Conservation (phyloP, 2,329 filamentous ascomycete species). For the Exutisphaerella laricina region DNA sequence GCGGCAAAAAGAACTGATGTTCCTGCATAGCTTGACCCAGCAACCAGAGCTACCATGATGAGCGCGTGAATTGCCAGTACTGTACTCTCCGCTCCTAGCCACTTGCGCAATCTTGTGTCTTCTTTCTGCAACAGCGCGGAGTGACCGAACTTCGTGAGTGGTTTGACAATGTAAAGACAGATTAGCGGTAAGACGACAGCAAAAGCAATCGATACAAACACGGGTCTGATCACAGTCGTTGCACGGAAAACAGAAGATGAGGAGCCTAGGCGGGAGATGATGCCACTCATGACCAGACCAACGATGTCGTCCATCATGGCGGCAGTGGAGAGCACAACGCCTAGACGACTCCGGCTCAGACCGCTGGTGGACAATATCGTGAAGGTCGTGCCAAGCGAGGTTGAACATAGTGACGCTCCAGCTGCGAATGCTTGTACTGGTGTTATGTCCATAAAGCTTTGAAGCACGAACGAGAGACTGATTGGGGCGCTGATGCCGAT, state of each 20-base stretch:
- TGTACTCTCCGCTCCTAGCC: slow-evolving; percentile 26
- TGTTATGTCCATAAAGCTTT: slow-evolving; percentile 46
- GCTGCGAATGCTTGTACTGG: slow-evolving; percentile 63
- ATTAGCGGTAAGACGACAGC: slow-evolving; percentile 44
- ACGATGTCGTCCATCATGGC: slow-evolving; percentile 81
- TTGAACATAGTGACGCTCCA: slow-evolving; percentile 68
- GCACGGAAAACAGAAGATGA: slow-evolving; percentile 34
- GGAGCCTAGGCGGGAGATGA: slow-evolving; percentile 61
- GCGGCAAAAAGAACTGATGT: slow-evolving; percentile 59
- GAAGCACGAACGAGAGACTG: slow-evolving; percentile 58
- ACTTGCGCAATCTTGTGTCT: neutral
- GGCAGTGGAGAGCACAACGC: slow-evolving; percentile 60
- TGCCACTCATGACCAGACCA: slow-evolving; percentile 69
- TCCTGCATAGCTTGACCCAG: slow-evolving; percentile 53
- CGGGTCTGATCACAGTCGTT: slow-evolving; percentile 45
- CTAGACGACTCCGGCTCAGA: slow-evolving; percentile 51
- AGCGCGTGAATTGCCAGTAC: slow-evolving; percentile 46
- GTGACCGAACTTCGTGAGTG: slow-evolving; percentile 31
- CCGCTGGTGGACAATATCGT: slow-evolving; percentile 58
- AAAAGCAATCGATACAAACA: slow-evolving; percentile 50
- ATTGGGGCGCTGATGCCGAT: slow-evolving; percentile 63
- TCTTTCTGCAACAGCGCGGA: neutral
- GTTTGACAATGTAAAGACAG: slow-evolving; percentile 44
- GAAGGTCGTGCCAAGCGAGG: slow-evolving; percentile 67
- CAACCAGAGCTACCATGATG: slow-evolving; percentile 47